These are phyloP conservation scores for Bretziella fagacearum DNA, from an alignment of 2,329 filamentous ascomycete species.

Conservation along the genomic window DNA sequence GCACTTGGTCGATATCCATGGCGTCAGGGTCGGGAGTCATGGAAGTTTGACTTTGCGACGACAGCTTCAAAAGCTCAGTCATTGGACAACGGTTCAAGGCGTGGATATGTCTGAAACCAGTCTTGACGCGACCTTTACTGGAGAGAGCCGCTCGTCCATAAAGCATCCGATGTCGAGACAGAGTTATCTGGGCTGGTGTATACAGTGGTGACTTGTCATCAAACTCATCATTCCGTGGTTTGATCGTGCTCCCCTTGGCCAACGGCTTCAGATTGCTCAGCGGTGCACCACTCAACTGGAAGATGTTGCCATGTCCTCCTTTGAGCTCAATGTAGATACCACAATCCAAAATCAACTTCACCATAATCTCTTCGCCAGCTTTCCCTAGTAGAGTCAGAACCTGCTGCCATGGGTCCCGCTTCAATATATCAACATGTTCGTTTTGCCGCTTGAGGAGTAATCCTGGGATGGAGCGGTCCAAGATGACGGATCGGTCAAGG, in stretches of 20 bases:
- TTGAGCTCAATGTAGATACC: constrained; percentile 54
- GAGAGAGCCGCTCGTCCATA: constrained; percentile 64
- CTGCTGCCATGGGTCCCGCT: constrained; percentile 54
- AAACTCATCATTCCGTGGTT: neutral
- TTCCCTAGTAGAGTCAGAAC: constrained; percentile 57
- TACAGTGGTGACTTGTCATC: constrained; percentile 1
- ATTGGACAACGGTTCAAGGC: constrained; percentile 12
- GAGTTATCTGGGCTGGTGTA: constrained; percentile 43
- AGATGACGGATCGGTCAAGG: constrained; percentile 23
- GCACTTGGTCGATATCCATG: neutral
- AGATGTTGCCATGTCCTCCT: constrained; percentile 45
- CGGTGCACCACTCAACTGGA: constrained; percentile 60
- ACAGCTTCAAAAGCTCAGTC: neutral
- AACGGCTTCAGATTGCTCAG: constrained; percentile 29
- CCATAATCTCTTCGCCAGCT: constrained; percentile 60
- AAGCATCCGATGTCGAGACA: constrained; percentile 71
- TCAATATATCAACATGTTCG: constrained; percentile 41
- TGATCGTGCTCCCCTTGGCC: neutral
- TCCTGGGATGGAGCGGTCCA: constrained; percentile 47
- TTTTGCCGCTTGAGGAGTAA: constrained; percentile 48
- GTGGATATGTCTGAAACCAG: constrained; percentile 49
- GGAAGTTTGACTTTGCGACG: neutral
- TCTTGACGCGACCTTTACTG: constrained; percentile 46
- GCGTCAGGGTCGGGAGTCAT: neutral
- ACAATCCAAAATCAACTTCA: constrained; percentile 58